Evolutionary conservation across 352 stramenopile genomes (phyloP), one percentile per base, ranked within the genome.

Genomic region (Globisporangium spiculum): DNA sequence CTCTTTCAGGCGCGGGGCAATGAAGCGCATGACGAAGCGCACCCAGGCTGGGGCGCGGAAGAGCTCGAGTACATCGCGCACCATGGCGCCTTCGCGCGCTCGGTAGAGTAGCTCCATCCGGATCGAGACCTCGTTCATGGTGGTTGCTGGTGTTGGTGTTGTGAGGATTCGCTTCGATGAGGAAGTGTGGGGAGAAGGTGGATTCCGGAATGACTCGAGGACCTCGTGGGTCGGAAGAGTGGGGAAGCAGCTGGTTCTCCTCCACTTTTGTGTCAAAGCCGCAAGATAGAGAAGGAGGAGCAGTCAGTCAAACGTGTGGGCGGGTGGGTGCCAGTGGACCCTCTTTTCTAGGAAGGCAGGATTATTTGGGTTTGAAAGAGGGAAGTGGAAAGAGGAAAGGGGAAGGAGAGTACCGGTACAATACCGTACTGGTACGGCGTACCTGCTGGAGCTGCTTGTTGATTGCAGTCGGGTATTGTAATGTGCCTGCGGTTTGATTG

Each of bases 71-170:
- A 91, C 64, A 60, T 88, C 78, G 34, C 70, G 59, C 34, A 91
- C 50, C 36, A 74, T 63, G n/a, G 75, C 78, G 61, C 78, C 63
- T 69, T 74, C 61, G 5, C 77, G 83, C 0, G 77, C 82, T 41
- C 77, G 76, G 65, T 91, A 93, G 70, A 81, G 83, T 60, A 90
- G 72, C 61, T 89, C 80, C 24, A 91, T 74, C 1, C 72, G 75
- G 61, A 86, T 78, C 4, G 76, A 74, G 63, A 85, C 77, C 67
- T 87, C 71, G 76, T 79, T 87, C 67, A 65, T 72, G 16, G 34
- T 54, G 38, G 64, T 63, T 7, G 32, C 9, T 18, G 53, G 5
- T 41, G 9, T 12, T 7, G 24, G 1, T 14, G n/a, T n/a, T n/a
- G n/a, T n/a, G n/a, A n/a, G n/a, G n/a, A 60, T 14, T 5, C 4